Evolutionary conservation across 164 flowering plant genomes (phyloP).

Genomic region (Chloranthus sessilifolius): DNA sequence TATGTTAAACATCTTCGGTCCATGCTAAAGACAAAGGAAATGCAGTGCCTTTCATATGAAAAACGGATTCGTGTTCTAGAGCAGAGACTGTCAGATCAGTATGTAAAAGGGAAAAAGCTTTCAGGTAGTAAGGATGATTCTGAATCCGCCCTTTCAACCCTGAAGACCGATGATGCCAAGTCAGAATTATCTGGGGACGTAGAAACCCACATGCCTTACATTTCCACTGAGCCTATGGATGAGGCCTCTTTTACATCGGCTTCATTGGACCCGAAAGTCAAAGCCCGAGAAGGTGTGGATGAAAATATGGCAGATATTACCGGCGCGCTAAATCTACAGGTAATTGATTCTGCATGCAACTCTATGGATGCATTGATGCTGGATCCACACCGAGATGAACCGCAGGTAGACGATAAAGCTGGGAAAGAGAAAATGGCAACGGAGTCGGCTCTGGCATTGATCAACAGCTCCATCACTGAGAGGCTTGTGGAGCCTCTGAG

Average conservation of each 20-base stretch:
- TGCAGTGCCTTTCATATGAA: conserved; percentile 81
- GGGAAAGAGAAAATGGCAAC: conserved; percentile 36
- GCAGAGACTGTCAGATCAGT: conserved; percentile 74
- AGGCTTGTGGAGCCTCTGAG: conserved; percentile 39
- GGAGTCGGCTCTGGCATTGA: conserved; percentile 33
- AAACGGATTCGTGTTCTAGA: conserved; percentile 91
- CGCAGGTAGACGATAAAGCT: conserved; percentile 32
- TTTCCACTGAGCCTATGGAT: conserved; percentile 71
- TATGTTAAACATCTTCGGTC: conserved; percentile 76
- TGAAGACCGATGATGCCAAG: conserved; percentile 53
- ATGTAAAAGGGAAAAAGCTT: conserved; percentile 44
- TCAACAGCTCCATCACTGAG: too few species aligned
- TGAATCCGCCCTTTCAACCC: conserved; percentile 28
- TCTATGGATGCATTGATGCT: conserved; percentile 75
- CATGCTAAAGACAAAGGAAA: conserved; percentile 62
- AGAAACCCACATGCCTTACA: conserved; percentile 35
- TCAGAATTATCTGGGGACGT: conserved; percentile 53
- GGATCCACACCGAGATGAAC: conserved; percentile 58
- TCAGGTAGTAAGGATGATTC: conserved; percentile 33
- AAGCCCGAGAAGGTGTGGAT: conserved; percentile 64
- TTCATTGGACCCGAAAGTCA: conserved; percentile 38
- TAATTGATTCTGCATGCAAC: conserved; percentile 8
- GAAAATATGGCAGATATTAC: conserved; percentile 87
- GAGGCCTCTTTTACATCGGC: conserved; percentile 74
- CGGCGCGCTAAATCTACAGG: conserved; percentile 42